Conservation (phyloP, 2,329 filamentous ascomycete species). For the Chaetomiaceae sp. region DNA sequence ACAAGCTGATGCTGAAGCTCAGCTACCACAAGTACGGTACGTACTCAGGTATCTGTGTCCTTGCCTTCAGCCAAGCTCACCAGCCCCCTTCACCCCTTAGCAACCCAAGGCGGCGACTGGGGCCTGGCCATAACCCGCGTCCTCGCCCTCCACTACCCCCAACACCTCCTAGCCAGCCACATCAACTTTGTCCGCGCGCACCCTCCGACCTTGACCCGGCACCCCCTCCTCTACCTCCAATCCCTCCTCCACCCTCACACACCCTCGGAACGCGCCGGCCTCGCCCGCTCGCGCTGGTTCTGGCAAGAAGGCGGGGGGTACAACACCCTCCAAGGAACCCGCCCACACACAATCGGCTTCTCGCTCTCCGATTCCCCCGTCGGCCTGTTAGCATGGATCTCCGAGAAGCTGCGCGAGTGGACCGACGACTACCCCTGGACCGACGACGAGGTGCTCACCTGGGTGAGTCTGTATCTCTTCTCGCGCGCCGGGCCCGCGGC, state of each 20-base stretch:
- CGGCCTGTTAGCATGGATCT: not conserved
- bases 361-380: not conserved
- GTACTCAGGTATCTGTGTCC: not conserved
- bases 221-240: not conserved
- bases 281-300: not conserved
- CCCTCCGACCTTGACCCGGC: not conserved
- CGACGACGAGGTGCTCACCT: not conserved
- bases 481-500: not conserved
- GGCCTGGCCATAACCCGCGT: not conserved
- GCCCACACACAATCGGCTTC: not conserved
- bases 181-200: not conserved
- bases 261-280: not conserved
- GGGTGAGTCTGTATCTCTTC: not conserved
- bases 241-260: not conserved
- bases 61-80: not conserved
- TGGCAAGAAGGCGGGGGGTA: not conserved
- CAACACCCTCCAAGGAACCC: not conserved
- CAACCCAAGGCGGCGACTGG: slow-evolving; percentile 1
- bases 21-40: not conserved
- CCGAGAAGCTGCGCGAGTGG: not conserved
- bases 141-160: not conserved
- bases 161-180: not conserved
- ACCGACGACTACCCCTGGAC: not conserved
- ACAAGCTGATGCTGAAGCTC: not conserved
- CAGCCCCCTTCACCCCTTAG: not conserved